Conservation (phyloP, 2,329 filamentous ascomycete genomes). For the Penicillium rolfsii region DNA sequence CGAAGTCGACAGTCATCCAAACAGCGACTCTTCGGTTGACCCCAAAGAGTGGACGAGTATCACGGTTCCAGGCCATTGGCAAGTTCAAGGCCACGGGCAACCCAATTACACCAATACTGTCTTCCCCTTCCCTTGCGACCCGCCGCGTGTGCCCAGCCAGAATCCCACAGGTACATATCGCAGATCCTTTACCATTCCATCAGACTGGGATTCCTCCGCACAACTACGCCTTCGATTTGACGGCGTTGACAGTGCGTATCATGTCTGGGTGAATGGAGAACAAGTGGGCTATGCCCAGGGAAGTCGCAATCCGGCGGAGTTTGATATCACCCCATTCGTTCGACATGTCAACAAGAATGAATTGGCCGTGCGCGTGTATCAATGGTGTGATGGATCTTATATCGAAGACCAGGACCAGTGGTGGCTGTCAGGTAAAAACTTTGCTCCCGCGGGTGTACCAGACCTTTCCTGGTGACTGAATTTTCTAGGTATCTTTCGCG, state of each 20-base stretch:
- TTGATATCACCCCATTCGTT: not conserved
- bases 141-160: not conserved
- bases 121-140: not conserved
- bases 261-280: constrained; percentile 69
- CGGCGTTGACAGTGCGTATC: constrained; percentile 71
- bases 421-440: constrained; percentile 62
- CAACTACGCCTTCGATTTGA: constrained; percentile 69
- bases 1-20: not conserved
- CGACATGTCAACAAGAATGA: constrained; percentile 53
- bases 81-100: not conserved
- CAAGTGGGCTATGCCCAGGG: constrained; percentile 69
- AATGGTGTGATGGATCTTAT: constrained; percentile 70
- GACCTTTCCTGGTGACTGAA: not conserved
- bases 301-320: not conserved
- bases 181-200: not conserved
- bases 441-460: not conserved
- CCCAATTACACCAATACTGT: not conserved
- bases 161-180: constrained; percentile 3
- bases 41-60: not conserved
- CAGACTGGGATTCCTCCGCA: constrained; percentile 3
- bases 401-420: constrained; percentile 72
- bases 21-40: not conserved
- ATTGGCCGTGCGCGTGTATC: constrained; percentile 67
- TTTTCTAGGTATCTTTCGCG: not conserved
- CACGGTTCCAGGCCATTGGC: constrained; percentile 2